phyloP scores from a whole-genome alignment of 345 rosid genomes.

The Geranium brycei region DNA sequence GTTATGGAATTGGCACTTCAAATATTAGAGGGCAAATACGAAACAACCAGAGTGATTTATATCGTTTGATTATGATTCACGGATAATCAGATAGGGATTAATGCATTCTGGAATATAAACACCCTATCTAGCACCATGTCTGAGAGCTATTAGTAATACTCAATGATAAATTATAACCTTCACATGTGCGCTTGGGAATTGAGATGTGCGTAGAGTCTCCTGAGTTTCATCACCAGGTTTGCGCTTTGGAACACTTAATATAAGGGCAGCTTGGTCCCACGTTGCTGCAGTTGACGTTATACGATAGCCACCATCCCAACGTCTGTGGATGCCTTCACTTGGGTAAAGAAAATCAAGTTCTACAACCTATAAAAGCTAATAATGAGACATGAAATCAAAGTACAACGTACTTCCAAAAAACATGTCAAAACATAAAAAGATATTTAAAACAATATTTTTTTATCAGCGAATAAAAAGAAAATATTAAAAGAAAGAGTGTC shows the following conservation, averaged over 20 bases:
- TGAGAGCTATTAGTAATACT: too few relatives aligned
- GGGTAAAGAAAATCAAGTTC: slow-evolving; percentile 98
- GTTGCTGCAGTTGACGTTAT: slow-evolving; percentile 94
- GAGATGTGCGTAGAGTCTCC: slow-evolving; percentile 87
- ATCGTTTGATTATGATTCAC: too few relatives aligned
- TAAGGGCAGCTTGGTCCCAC: slow-evolving; percentile 80
- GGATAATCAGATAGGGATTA: too few relatives aligned
- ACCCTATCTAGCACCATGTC: too few relatives aligned
- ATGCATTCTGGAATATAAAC: too few relatives aligned
- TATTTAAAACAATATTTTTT: too few relatives aligned
- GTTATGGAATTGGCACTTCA: neutral
- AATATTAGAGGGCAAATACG: too few relatives aligned
- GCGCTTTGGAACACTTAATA: slow-evolving; percentile 74
- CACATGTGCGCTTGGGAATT: slow-evolving; percentile 90
- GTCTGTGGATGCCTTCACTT: slow-evolving; percentile 91
- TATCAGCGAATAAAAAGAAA: too few relatives aligned
- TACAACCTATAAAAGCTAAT: slow-evolving; percentile 42
- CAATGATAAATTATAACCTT: slow-evolving; percentile 34
- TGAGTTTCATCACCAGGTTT: slow-evolving; percentile 83
- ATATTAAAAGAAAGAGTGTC: too few relatives aligned
- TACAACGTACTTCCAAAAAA: too few relatives aligned
- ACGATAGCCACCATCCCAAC: slow-evolving; percentile 91
- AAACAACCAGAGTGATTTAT: too few relatives aligned
- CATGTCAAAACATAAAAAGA: too few relatives aligned
- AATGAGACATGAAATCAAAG: neutral